Evolutionary conservation across 2,329 filamentous ascomycete species (phyloP).

Genomic region (Fusarium sp.): DNA sequence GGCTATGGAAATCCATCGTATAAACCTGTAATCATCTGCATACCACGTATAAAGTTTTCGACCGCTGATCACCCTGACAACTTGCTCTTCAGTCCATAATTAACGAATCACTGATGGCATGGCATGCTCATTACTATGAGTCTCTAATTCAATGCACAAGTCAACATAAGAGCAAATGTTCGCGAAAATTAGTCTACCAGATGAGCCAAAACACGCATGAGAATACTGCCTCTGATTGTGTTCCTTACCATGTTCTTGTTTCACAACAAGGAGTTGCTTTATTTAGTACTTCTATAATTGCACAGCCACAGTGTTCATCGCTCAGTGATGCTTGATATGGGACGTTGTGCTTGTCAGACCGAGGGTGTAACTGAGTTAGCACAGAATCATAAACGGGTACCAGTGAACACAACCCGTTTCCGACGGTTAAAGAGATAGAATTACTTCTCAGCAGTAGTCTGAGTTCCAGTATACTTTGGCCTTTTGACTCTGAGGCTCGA

Average conservation of each 20-base stretch:
- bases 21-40: neutral
- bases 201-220: no score
- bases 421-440: neutral
- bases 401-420: neutral
- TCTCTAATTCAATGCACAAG: no score
- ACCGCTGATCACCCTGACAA: neutral
- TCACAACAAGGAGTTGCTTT: neutral
- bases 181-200: no score
- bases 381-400: neutral
- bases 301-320: neutral
- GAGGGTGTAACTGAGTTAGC: neutral
- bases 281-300: neutral
- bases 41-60: neutral
- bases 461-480: no score
- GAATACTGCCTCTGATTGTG: neutral
- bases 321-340: neutral
- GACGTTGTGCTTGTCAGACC: neutral
- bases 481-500: no score
- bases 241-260: accelerated
- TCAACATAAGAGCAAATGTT: no score
- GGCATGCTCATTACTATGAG: no score
- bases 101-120: no score
- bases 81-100: neutral
- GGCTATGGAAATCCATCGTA: neutral
- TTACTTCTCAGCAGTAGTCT: no score